A percentile compares a stretch with the other conserved stretches of the same genome.
phyloP scores from a whole-genome alignment of 176 grass and related monocot species.

The Tuctoria greenei region DNA sequence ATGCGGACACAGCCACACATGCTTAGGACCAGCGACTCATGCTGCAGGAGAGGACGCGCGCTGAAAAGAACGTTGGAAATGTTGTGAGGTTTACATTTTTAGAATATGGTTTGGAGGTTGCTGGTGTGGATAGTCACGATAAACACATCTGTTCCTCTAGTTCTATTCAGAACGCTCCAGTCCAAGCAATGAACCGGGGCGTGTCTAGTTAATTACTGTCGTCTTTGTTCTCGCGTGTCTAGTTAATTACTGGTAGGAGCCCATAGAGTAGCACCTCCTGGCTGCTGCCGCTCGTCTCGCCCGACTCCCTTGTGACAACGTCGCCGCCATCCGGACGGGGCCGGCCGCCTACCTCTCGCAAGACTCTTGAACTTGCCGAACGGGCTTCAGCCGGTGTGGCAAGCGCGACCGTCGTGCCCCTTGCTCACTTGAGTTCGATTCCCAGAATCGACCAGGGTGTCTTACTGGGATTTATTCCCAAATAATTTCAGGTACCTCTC shows the following conservation, averaged over 20 bases:
- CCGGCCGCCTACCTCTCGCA: conserved; percentile 28
- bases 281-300: conserved; percentile 80
- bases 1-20: conserved; percentile 39
- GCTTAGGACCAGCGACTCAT: conserved; percentile 35
- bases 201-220: not conserved
- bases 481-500: no score
- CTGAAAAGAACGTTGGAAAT: no score
- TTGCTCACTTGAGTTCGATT: no score
- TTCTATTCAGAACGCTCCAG: conserved; percentile 26
- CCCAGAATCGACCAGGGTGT: no score
- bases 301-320: conserved; percentile 45
- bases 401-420: no score
- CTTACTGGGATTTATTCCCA: no score
- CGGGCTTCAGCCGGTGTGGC: no score
- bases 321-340: not conserved
- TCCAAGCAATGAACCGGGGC: conserved; percentile 12
- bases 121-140: no score
- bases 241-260: conserved; percentile 79
- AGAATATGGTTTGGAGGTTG: no score
- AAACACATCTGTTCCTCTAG: conserved; percentile 8
- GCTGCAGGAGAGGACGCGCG: conserved; percentile 13
- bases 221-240: not conserved
- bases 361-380: conserved; percentile 90
- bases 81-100: no score
- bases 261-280: conserved; percentile 93